Evolutionary conservation across 305 asterid genomes (phyloP), one percentile per base, ranked within the genome.

Genomic region (Plantago coronopus): DNA sequence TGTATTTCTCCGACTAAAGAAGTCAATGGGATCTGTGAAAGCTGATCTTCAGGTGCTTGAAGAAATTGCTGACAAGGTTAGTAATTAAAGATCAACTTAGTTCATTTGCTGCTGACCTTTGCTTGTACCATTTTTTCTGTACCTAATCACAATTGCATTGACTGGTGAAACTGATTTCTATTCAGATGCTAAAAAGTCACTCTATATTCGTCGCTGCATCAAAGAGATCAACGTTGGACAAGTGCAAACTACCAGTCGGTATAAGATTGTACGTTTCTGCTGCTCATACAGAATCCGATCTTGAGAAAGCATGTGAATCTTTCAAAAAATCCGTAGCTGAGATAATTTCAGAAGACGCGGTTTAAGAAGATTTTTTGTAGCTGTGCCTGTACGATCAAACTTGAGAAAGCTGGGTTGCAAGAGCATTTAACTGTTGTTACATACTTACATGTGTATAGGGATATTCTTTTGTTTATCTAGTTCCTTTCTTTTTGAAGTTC

Each of bases 21-120:
- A 74, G 61, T 72, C 95, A 29, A 72, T 75, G 16, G 98, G 96
- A 50, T 85, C 88, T 62, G 51, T 42, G 15, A 82, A 86, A 76
- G 81, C 77, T 48, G 96, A 91, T 69, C 85, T 89, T 70, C 90
- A 76, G 68, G 66, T 83, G 72, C 95, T 86, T 38, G 83, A 89
- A 69, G 91, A 86, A 69, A 74, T 86, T 50, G 81, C 89, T 47
- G 67, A 89, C 48, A 77, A 49, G 11, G 98, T 89, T 80, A 73
- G 91, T 74, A 17, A 22, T 18, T 15, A 13, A 17, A 38, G 8
- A 19, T 31, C 42, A 53, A 49, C 55, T 5, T 18, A 18, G 18
- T 51, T 9, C 1, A n/a, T 13, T 2, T 51, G 20, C 14, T 18
- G 22, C 54, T 20, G 19, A 9, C 6, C 23, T 40, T 34, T 34